Base-by-base conservation (phyloP, 768 basidiomycete genomes). In the Mycena venus region DNA sequence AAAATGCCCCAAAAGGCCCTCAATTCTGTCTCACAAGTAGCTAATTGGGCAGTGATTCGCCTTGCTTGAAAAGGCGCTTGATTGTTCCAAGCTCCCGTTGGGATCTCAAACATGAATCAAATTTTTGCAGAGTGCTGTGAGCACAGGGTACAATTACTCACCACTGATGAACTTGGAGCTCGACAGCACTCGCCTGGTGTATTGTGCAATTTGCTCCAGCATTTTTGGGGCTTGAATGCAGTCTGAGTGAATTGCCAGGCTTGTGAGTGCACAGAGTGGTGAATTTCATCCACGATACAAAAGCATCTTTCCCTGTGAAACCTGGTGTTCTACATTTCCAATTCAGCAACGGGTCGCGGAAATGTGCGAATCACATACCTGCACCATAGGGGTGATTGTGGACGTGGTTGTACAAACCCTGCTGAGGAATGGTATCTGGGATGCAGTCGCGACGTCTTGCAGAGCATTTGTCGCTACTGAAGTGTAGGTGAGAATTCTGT, bases 191-290 rank as follows among this genome's bases (percentile, higher is more conserved):
- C 36, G 55, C 65, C n/a, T 5, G 32, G 32, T 32, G 11, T 25
- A 67, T 14, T 67, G 32, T 7, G 65, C 49, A 4, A 67, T 67
- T n/a, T 67, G 44, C 7, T 67, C 53, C 23, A n/a, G n/a, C n/a
- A n/a, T n/a, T n/a, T n/a, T n/a, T n/a, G n/a, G n/a, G n/a, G n/a
- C 36, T 14, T 38, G 36, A 14, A 38, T 38, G 36, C 14, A 14
- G 36, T 38, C 36, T 38, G 36, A 38, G 36, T 38, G 14, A 38
- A 38, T 38, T 14, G 36, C 36, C 36, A 38, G 36, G 36, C 36
- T 38, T 38, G 36, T 38, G 36, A 38, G 36, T 38, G 36, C 36
- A 38, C 36, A 38, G 32, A n/a, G n/a, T n/a, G n/a, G n/a, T n/a
- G n/a, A n/a, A n/a, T n/a, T n/a, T n/a, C n/a, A n/a, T n/a, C n/a